Evolutionary conservation across 2,329 filamentous ascomycete species (phyloP).

Genomic region (Neonectria punicea): DNA sequence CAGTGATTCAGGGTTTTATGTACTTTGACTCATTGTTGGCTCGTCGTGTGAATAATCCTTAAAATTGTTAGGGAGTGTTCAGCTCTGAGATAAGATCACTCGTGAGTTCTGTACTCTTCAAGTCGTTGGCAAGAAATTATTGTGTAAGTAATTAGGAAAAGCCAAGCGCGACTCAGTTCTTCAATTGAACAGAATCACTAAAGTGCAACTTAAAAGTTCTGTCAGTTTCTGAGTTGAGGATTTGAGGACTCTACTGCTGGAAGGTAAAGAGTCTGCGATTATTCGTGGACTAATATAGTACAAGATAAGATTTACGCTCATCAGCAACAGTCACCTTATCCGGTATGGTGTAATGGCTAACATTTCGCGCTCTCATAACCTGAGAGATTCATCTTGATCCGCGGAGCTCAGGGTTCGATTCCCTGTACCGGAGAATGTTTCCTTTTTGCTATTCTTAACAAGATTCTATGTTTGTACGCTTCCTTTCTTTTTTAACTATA

Average conservation of each 20-base stretch:
- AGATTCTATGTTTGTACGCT: neutral
- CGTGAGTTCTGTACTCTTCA: too few relatives aligned
- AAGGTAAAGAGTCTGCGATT: too few relatives aligned
- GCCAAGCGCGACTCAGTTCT: too few relatives aligned
- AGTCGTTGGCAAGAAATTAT: too few relatives aligned
- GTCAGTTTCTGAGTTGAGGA: neutral
- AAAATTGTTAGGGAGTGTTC: neutral
- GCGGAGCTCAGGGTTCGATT: constrained; percentile 43
- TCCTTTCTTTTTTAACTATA: too few relatives aligned
- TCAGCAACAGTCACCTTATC: neutral
- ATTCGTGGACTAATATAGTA: fast-evolving
- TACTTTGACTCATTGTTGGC: neutral
- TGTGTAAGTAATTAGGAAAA: neutral
- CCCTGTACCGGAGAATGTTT: constrained; percentile 38
- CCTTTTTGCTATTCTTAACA: neutral
- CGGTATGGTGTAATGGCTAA: constrained; percentile 23
- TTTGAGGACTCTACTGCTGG: neutral
- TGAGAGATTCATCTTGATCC: constrained; percentile 30
- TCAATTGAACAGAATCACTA: too few relatives aligned
- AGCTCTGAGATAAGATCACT: too few relatives aligned
- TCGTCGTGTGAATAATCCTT: neutral
- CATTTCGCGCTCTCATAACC: constrained; percentile 31
- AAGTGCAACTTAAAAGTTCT: too few relatives aligned
- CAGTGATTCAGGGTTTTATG: neutral
- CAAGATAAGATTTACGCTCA: neutral